Evolutionary conservation across 331 rosid species (phyloP), one percentile per base, ranked within the genome.

Genomic region (Malus hybrid): DNA sequence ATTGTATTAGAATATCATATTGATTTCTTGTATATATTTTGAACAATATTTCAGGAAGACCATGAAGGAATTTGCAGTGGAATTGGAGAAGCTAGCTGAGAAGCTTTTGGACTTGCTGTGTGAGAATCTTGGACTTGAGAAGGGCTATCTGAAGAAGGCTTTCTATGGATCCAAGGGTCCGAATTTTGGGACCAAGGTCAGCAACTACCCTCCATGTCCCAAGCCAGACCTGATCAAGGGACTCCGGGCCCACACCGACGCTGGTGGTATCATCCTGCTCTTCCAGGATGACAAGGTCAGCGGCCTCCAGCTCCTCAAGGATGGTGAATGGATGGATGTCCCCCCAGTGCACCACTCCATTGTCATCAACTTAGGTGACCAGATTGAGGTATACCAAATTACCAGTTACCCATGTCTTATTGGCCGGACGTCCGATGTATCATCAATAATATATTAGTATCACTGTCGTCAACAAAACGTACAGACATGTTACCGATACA

Each of bases 281-380:
- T 95, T 95, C 79, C 99, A 95, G 83, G 99, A 95, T 75, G 93
- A 90, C 84, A 90, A 92, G 82, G 97, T 95, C 84, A 89, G 97
- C 71, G 99, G 99, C 11, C 85, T 95, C 28, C 99, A 95, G 87
- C 97, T 95, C 5, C 97, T 95, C 74, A 95, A 95, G 79, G 97
- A 88, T 62, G 96, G 76, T 15, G 73, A 90, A 15, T 95, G 99
- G 99, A 65, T 90, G 34, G 96, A 90, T 79, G 99, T 95, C 73
- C 99, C 99, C 0, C 99, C 97, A 9, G 77, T 90, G 93, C 97
- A 84, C 76, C 97, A 95, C 88, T 92, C 99, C 82, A 90, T 94
- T 70, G 99, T 94, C 71, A 73, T 92, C 92, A 94, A 94, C 86
- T 84, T 92, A 8, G 99, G 97, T n/a, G 99, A 95, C 74, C 99